Evolutionary conservation across 257 asterid species (phyloP).

Genomic region (Ligustrum vulgare): DNA sequence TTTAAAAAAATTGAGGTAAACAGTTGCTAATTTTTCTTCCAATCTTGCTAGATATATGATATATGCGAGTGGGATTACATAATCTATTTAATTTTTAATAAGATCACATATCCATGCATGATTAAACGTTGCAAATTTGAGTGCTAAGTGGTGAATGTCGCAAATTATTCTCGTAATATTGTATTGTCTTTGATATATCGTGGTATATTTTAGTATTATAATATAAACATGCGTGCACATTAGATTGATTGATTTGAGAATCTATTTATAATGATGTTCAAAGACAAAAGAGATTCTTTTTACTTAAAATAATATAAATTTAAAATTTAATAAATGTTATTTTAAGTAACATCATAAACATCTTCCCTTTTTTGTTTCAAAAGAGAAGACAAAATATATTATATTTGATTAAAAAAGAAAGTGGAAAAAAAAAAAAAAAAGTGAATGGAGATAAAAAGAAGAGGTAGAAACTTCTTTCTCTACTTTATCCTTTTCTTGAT

Average conservation of each 20-base stretch:
- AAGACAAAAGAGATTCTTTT: neutral
- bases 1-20: too few species aligned
- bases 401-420: neutral
- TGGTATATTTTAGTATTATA: too few species aligned
- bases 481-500: constrained; percentile 3
- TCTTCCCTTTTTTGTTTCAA: neutral
- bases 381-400: neutral
- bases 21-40: too few species aligned
- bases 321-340: neutral
- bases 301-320: neutral
- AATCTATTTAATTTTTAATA: too few species aligned
- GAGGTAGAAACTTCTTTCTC: neutral
- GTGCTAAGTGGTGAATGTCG: neutral
- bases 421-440: too few species aligned
- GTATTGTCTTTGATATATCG: too few species aligned
- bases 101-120: too few species aligned
- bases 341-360: neutral
- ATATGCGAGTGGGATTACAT: too few species aligned
- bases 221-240: neutral
- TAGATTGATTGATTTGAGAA: neutral
- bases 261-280: neutral
- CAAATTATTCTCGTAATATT: neutral
- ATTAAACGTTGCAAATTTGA: neutral
- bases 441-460: neutral
- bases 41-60: too few species aligned